Evolutionary conservation across 768 basidiomycete species (phyloP).

Genomic region (Lentinus brumalis): DNA sequence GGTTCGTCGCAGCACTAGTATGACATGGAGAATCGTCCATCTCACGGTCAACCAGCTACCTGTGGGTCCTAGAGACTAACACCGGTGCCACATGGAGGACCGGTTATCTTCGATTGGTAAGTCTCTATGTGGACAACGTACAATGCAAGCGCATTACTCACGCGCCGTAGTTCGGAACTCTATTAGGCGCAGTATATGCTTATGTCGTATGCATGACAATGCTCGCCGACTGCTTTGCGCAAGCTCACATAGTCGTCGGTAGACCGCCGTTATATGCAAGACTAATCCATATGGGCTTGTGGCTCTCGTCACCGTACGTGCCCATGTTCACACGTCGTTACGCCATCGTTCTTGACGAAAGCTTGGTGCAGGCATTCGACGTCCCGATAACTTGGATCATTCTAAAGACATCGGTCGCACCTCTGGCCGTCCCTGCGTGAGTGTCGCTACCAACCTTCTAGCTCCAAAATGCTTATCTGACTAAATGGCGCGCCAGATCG

Average conservation of each 20-base stretch:
- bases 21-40: neutral
- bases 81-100: slow-evolving; percentile 54
- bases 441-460: slow-evolving; percentile 8
- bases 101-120: slow-evolving; percentile 46
- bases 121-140: neutral
- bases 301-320: slow-evolving; percentile 39
- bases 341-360: neutral
- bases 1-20: slow-evolving; percentile 13
- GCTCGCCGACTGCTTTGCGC: neutral
- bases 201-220: slow-evolving; percentile 33
- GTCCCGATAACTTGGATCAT: slow-evolving; percentile 49
- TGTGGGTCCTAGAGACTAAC: slow-evolving; percentile 55
- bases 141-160: neutral
- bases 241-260: neutral
- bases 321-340: neutral
- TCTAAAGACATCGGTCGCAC: slow-evolving; percentile 38
- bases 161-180: slow-evolving; percentile 30
- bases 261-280: slow-evolving; percentile 43
- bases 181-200: slow-evolving; percentile 33
- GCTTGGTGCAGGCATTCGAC: slow-evolving; percentile 40
- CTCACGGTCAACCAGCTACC: slow-evolving; percentile 31
- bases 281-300: slow-evolving; percentile 47
- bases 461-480: neutral
- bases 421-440: slow-evolving; percentile 48
- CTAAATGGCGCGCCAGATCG: slow-evolving; percentile 31